Base-by-base conservation (phyloP, 2,329 filamentous ascomycete genomes). In the Aspergillus tanneri region DNA sequence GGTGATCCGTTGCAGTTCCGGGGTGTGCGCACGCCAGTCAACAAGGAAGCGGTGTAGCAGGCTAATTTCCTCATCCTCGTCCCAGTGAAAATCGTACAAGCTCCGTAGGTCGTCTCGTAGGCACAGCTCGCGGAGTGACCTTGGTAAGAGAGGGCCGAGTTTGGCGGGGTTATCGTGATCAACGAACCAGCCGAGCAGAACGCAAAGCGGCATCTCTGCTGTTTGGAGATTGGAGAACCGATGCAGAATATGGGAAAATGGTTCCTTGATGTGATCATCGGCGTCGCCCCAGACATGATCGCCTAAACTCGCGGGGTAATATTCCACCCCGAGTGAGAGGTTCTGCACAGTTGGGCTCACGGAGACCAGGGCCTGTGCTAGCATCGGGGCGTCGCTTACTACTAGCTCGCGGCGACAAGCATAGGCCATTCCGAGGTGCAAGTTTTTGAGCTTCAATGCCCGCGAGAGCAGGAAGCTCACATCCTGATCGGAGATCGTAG, bases 71-170 rank as follows among this genome's bases (percentile, higher is more conserved):
- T 40, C 37, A 9, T 40, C 37, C 14, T 40, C 22, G 12, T 40
- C 37, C 37, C 37, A 40, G 22, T 40, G 22, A 18, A 40, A 40
- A 25, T 40, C 37, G 18, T 40, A 40, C 14, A 40, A 23, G 18
- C 12, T 28, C 3, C 37, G n/a, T 25, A 40, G 22, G 25, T 40
- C 37, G 1, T 40, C 37, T n/a, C 37, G 23, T 10, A 40, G 10
- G 18, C 37, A 40, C 7, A 40, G 16, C 5, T 18, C 16, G 11
- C 23, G 23, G 2, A 40, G 23, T 6, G 37, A 40, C 5, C 18
- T 25, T 3, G 37, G 37, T 25, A 40, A 14, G 6, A 19, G 22
- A 28, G 37, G 37, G 10, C 37, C 37, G 3, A 40, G 23, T 2
- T 40, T 4, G 14, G 37, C 27, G 4, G 3, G 27, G 27, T 30